Evolutionary conservation across 352 stramenopile genomes (phyloP).

Genomic region (Saprolegnia diclina): DNA sequence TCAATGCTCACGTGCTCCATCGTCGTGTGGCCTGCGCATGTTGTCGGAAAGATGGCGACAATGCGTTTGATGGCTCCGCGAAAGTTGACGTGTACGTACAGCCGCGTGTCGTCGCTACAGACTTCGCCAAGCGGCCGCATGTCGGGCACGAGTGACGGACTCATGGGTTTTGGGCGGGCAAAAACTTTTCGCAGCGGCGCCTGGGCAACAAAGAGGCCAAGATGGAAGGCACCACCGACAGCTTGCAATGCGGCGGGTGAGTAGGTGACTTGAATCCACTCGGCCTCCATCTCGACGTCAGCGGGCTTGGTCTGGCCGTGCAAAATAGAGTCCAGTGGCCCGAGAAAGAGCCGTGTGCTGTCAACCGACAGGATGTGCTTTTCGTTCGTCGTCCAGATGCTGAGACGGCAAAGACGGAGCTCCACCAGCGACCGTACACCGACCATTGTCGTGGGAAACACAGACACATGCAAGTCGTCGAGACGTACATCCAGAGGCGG

Average conservation of each 20-base stretch:
- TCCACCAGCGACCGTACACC: slow-evolving; percentile 59
- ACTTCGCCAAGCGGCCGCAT: slow-evolving; percentile 5
- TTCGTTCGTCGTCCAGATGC: slow-evolving; percentile 37
- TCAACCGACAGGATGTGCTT: slow-evolving; percentile 47
- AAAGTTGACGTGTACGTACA: slow-evolving; percentile 41
- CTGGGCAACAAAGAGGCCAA: slow-evolving; percentile 40
- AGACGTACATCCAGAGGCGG: slow-evolving; percentile 41
- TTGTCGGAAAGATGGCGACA: slow-evolving; percentile 45
- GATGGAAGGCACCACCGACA: slow-evolving; percentile 52
- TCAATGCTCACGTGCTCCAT: slow-evolving; percentile 63
- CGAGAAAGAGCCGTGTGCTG: slow-evolving; percentile 58
- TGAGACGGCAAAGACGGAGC: slow-evolving; percentile 53
- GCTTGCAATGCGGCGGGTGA: slow-evolving; percentile 50
- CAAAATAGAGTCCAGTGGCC: slow-evolving; percentile 39
- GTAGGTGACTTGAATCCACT: slow-evolving; percentile 75
- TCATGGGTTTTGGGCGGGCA: not conserved
- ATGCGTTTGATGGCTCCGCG: slow-evolving; percentile 54
- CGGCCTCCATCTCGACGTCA: slow-evolving; percentile 65
- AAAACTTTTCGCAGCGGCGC: slow-evolving; percentile 3
- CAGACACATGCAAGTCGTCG: slow-evolving; percentile 54
- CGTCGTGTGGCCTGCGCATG: slow-evolving; percentile 29
- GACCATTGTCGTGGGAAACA: slow-evolving; percentile 49
- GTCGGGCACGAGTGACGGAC: not conserved
- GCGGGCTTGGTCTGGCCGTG: slow-evolving; percentile 32
- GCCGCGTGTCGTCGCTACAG: not conserved